A percentile compares a stretch with the other conserved stretches of the same genome.
Conservation (phyloP, 1,284 basidiomycete genomes). For the Taiwanofungus camphoratus region DNA sequence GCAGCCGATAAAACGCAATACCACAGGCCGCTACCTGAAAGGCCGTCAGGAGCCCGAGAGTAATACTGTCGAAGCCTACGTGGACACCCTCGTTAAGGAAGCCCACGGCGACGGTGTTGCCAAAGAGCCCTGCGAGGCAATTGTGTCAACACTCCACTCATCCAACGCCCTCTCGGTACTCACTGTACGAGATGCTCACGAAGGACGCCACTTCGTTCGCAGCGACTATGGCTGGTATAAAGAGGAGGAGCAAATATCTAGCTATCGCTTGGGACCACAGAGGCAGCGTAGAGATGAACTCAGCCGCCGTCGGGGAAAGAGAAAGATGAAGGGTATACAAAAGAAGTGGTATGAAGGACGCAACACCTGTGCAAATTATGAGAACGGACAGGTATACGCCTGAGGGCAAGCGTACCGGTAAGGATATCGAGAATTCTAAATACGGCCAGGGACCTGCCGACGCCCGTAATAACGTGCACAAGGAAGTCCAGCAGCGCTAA, state of each 20-base stretch:
- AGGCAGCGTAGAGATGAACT: constrained; percentile 51
- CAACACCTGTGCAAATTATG: constrained; percentile 33
- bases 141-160: neutral
- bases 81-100: constrained; percentile 35
- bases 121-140: constrained; percentile 13
- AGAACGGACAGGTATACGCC: neutral
- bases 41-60: constrained; percentile 50
- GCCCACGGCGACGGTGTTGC: constrained; percentile 31
- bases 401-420: constrained; percentile 34
- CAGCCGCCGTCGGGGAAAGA: constrained; percentile 38
- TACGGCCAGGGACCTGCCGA: constrained; percentile 31
- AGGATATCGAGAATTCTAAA: constrained; percentile 39
- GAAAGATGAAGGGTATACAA: constrained; percentile 52
- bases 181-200: constrained; percentile 52
- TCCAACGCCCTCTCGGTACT: no score
- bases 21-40: constrained; percentile 55
- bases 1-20: constrained; percentile 52
- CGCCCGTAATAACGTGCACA: constrained; percentile 46
- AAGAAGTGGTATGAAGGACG: constrained; percentile 53
- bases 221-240: constrained; percentile 49
- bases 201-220: constrained; percentile 62
- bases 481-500: constrained; percentile 58
- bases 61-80: constrained; percentile 51
- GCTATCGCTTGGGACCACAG: constrained; percentile 38
- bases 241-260: constrained; percentile 41